A percentile compares a stretch with the other conserved stretches of the same genome.
These are phyloP conservation scores for Sarcodon aspratus DNA, from an alignment of 768 basidiomycete species.

Conservation along the genomic window DNA sequence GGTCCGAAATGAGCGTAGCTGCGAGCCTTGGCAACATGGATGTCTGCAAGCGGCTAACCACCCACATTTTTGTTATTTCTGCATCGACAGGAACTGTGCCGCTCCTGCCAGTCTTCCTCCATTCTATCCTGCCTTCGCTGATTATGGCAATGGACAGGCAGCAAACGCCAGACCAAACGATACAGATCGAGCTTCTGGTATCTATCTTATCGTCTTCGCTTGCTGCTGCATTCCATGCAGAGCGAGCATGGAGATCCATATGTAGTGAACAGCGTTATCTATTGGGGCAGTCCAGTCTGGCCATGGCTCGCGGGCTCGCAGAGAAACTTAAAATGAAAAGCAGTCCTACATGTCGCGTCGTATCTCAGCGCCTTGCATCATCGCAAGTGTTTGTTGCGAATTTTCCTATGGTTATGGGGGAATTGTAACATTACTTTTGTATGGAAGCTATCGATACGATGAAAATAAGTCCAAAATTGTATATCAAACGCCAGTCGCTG, in stretches of 20 bases:
- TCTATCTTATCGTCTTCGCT: slow-evolving; percentile 53
- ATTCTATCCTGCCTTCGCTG: slow-evolving; percentile 52
- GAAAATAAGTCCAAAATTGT: too few species aligned
- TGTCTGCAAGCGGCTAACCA: slow-evolving; percentile 50
- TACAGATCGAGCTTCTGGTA: slow-evolving; percentile 54
- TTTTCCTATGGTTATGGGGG: slow-evolving; percentile 55
- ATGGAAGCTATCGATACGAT: too few species aligned
- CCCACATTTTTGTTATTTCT: slow-evolving; percentile 57
- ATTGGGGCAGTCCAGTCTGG: slow-evolving; percentile 51
- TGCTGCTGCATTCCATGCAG: slow-evolving; percentile 57
- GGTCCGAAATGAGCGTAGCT: slow-evolving; percentile 47
- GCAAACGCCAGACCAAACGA: slow-evolving; percentile 37
- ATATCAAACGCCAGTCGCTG: slow-evolving; percentile 27
- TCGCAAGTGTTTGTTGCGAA: slow-evolving; percentile 59
- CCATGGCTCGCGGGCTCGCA: slow-evolving; percentile 57
- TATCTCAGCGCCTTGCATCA: slow-evolving; percentile 50
- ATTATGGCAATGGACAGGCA: slow-evolving; percentile 38
- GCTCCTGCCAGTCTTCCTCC: slow-evolving; percentile 63
- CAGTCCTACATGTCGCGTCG: slow-evolving; percentile 36
- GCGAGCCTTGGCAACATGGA: slow-evolving; percentile 52
- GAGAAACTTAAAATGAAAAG: slow-evolving; percentile 41
- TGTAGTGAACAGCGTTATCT: slow-evolving; percentile 35
- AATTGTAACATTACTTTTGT: slow-evolving; percentile 7
- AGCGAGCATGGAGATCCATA: slow-evolving; percentile 51
- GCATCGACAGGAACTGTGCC: slow-evolving; percentile 29